Percentiles rank a stretch among this genome's conserved stretches.
These are phyloP conservation scores for Panus rudis DNA, from an alignment of 768 basidiomycete genomes.

Conservation along the genomic window DNA sequence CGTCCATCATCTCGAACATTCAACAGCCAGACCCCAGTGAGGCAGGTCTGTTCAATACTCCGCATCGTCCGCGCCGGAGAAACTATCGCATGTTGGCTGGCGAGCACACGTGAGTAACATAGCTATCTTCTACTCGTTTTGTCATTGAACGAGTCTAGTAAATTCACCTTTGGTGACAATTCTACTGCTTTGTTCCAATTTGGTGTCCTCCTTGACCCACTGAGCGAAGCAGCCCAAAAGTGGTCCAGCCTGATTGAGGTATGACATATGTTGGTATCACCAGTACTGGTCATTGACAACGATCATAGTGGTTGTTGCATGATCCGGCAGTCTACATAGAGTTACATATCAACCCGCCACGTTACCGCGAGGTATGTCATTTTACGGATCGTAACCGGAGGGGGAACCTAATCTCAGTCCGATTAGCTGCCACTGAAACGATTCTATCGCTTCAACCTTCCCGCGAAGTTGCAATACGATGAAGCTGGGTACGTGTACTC, in stretches of 20 bases:
- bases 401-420: background rate
- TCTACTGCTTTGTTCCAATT: conserved; percentile 62
- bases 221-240: conserved; percentile 78
- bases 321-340: conserved; percentile 63
- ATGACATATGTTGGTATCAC: conserved; percentile 11
- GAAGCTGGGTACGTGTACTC: conserved; percentile 51
- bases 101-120: conserved; percentile 64
- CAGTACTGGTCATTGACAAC: background rate
- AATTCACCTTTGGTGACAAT: conserved; percentile 64
- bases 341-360: conserved; percentile 72
- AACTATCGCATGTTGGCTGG: conserved; percentile 56
- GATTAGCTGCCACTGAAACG: conserved; percentile 79
- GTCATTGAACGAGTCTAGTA: conserved; percentile 32
- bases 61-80: conserved; percentile 48
- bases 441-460: conserved; percentile 81
- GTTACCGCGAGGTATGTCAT: conserved; percentile 54
- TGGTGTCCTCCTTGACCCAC: conserved; percentile 72
- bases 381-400: background rate
- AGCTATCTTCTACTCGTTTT: conserved; percentile 14
- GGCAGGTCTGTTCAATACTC: conserved; percentile 62
- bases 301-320: conserved; percentile 52
- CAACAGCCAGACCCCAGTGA: conserved; percentile 70
- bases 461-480: conserved; percentile 54
- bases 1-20: conserved; percentile 67
- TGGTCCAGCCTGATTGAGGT: conserved; percentile 81